phyloP scores from a whole-genome alignment of 2,329 filamentous ascomycete species.

The Calonectria multiphialidica region DNA sequence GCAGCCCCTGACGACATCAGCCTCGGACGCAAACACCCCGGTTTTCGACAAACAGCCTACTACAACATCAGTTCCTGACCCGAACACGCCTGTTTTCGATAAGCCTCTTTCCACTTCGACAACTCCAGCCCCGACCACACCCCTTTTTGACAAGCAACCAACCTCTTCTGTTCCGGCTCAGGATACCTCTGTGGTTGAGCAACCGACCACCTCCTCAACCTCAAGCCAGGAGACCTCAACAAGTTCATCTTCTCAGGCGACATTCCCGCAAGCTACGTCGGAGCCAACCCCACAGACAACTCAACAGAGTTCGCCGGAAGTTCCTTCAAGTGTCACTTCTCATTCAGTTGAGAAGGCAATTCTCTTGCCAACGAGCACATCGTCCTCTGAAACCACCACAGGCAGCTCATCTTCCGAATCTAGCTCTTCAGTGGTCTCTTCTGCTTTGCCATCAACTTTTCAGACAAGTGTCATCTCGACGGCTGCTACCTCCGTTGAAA shows the following conservation, averaged over 20 bases:
- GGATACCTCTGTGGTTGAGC: not conserved
- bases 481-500: conserved; percentile 28
- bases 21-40: not conserved
- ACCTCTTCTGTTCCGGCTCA: not conserved
- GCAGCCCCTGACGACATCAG: not conserved
- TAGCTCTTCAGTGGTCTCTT: conserved; percentile 21
- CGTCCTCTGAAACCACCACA: not conserved
- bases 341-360: conserved; percentile 24
- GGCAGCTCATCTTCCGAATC: conserved; percentile 1
- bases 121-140: not conserved
- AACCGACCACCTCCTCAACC: not conserved
- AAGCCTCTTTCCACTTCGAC: not conserved
- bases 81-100: not conserved
- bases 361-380: conserved; percentile 12
- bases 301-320: conserved; percentile 12
- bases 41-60: not conserved
- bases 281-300: not conserved
- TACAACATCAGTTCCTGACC: not conserved
- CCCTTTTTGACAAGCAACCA: not conserved
- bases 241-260: not conserved
- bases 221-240: not conserved
- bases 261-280: not conserved
- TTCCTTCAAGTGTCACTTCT: not conserved
- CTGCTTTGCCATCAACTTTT: conserved; percentile 32
- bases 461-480: conserved; percentile 34